Evolutionary conservation across 2,329 filamentous ascomycete genomes (phyloP).

Genomic region (Fonsecaea nubica): DNA sequence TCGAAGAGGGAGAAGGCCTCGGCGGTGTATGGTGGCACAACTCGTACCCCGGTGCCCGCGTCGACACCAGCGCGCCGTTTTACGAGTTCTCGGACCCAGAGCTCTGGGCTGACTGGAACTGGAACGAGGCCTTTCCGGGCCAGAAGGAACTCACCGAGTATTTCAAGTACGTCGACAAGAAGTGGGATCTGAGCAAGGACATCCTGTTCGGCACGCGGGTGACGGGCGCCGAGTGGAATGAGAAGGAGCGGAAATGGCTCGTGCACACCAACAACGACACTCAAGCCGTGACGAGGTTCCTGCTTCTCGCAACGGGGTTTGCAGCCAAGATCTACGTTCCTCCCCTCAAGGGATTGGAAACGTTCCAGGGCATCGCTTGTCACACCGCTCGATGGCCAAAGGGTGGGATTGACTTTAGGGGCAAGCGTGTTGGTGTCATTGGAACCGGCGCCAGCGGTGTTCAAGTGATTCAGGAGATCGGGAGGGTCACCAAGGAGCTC

Average conservation of each 20-base stretch:
- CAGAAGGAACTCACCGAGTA: conserved; percentile 50
- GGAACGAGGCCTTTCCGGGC: conserved; percentile 50
- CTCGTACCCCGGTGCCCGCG: conserved; percentile 72
- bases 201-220: conserved; percentile 46
- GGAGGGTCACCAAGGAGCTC: conserved; percentile 58
- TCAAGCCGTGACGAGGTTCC: not conserved
- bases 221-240: conserved; percentile 42
- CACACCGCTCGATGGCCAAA: conserved; percentile 67
- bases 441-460: conserved; percentile 70
- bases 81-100: conserved; percentile 62
- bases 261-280: not conserved
- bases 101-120: conserved; percentile 56
- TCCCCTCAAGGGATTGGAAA: conserved; percentile 56
- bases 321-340: conserved; percentile 67
- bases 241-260: too few species aligned
- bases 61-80: conserved; percentile 61
- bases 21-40: conserved; percentile 63
- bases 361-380: conserved; percentile 65
- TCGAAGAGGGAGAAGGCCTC: conserved; percentile 46
- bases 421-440: conserved; percentile 67
- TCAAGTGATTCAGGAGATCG: conserved; percentile 68
- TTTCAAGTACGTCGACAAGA: conserved; percentile 50
- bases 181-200: conserved; percentile 49
- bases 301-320: conserved; percentile 49
- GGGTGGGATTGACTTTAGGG: conserved; percentile 59